Evolutionary conservation across 768 basidiomycete species (phyloP).

Genomic region (Kwoniella europaea): DNA sequence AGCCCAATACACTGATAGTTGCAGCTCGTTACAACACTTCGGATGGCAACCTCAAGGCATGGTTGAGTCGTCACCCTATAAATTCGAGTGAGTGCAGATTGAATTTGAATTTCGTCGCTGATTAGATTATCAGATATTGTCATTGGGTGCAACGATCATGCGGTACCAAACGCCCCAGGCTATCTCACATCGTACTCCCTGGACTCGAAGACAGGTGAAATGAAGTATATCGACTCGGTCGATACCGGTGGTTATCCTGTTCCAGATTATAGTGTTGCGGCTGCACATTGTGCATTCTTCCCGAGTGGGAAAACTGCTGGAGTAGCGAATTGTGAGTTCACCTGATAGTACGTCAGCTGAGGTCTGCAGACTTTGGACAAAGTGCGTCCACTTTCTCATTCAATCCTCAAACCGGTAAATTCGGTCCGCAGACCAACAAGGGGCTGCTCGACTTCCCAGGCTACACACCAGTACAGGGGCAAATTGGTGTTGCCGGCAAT

Average conservation of each 20-base stretch:
- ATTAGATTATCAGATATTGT: not conserved
- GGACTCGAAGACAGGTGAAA: slow-evolving; percentile 6
- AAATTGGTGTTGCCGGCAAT: slow-evolving; percentile 9
- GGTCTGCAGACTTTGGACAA: slow-evolving; percentile 10
- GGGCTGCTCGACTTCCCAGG: slow-evolving; percentile 14
- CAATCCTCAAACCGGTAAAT: slow-evolving; percentile 12
- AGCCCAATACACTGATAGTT: slow-evolving; percentile 10
- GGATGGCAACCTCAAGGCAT: slow-evolving; percentile 14
- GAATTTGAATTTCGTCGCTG: not conserved
- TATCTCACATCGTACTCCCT: slow-evolving; percentile 17
- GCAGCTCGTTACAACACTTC: slow-evolving; percentile 14
- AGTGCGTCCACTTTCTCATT: slow-evolving; percentile 14
- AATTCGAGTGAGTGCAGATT: not conserved
- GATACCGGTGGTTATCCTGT: slow-evolving; percentile 13
- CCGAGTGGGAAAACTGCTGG: slow-evolving; percentile 11
- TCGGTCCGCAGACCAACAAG: slow-evolving; percentile 6
- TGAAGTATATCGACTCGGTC: slow-evolving; percentile 17
- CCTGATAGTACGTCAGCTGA: not conserved
- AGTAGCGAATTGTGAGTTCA: slow-evolving; percentile 12
- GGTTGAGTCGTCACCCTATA: slow-evolving; percentile 16
- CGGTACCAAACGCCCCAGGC: slow-evolving; percentile 13
- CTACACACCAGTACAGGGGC: slow-evolving; percentile 12
- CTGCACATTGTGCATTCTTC: slow-evolving; percentile 17
- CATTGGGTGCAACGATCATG: not conserved
- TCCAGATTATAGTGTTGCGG: slow-evolving; percentile 6